phyloP scores from a whole-genome alignment of 2,329 filamentous ascomycete species.

The Dactylellina sp. region DNA sequence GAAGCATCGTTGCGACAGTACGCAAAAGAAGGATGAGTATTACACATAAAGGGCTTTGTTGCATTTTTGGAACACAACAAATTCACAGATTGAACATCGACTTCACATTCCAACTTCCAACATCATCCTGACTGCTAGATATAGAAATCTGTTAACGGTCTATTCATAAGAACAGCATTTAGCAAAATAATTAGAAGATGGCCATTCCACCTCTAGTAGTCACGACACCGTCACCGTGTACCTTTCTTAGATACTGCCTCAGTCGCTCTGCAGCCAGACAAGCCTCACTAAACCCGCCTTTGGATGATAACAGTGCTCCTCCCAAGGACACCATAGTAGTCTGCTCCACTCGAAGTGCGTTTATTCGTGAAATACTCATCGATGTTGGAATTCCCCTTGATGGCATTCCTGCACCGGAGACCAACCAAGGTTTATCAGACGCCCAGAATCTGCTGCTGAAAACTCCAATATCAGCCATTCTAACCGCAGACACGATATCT shows the following conservation, averaged over 20 bases:
- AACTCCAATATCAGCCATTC: conserved; percentile 31
- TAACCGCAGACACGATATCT: conserved; percentile 36
- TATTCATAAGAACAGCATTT: not conserved
- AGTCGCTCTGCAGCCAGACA: conserved; percentile 30
- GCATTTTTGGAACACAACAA: conserved; percentile 40
- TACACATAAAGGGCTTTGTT: conserved; percentile 16
- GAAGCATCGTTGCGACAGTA: not conserved
- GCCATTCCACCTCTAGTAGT: conserved; percentile 17
- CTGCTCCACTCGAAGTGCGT: conserved; percentile 42
- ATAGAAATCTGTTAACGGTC: not conserved
- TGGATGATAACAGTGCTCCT: not conserved
- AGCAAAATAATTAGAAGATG: not conserved
- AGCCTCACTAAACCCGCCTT: not conserved
- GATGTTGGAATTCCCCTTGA: conserved; percentile 28
- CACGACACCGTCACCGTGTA: conserved; percentile 16
- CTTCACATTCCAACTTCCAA: not conserved
- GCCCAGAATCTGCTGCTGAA: conserved; percentile 25
- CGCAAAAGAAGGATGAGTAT: not conserved
- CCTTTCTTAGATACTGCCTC: conserved; percentile 43
- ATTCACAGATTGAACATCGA: conserved; percentile 6
- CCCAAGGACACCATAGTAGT: conserved; percentile 42
- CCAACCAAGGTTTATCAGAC: conserved; percentile 4
- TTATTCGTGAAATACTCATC: conserved; percentile 44
- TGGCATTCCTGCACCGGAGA: conserved; percentile 15
- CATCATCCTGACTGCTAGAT: not conserved